phyloP scores from a whole-genome alignment of 2,329 filamentous ascomycete genomes.

The Fusarium sp. region DNA sequence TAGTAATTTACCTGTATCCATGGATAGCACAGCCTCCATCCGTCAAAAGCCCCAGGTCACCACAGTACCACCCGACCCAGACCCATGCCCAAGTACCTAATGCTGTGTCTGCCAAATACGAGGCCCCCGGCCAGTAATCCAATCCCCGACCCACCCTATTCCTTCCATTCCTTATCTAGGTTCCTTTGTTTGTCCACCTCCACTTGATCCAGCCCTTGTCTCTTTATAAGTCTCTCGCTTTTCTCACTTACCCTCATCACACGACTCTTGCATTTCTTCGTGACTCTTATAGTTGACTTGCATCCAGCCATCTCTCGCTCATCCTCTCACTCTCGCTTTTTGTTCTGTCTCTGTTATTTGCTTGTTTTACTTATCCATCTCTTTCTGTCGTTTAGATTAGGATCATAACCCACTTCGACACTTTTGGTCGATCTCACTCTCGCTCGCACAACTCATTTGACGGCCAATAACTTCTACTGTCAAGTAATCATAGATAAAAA shows the following conservation, averaged over 20 bases:
- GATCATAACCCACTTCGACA: conserved; percentile 6
- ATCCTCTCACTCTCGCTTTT: conserved; percentile 1
- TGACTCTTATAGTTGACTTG: conserved; percentile 18
- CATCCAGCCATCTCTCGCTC: neutral
- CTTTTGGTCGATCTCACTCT: conserved; percentile 30
- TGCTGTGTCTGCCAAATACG: conserved; percentile 21
- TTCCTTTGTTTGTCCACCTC: conserved; percentile 17
- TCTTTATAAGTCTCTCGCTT: conserved; percentile 29
- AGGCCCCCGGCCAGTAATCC: conserved; percentile 16
- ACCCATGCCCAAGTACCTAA: neutral
- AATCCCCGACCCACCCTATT: conserved; percentile 26
- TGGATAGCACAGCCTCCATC: neutral
- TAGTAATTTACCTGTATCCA: neutral
- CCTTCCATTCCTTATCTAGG: conserved; percentile 16
- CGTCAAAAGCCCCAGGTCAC: neutral
- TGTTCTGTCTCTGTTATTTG: conserved; percentile 3
- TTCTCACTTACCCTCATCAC: conserved; percentile 16
- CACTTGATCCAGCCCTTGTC: conserved; percentile 26
- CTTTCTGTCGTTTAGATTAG: conserved; percentile 18
- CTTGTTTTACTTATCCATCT: neutral
- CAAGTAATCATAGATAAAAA: conserved; percentile 7
- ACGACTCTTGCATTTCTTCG: conserved; percentile 14
- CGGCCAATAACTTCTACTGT: conserved; percentile 13
- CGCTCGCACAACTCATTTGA: conserved; percentile 31
- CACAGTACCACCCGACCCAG: conserved; percentile 1